Conservation (phyloP, 2,329 filamentous ascomycete genomes). For the Colletotrichum cuscutae region DNA sequence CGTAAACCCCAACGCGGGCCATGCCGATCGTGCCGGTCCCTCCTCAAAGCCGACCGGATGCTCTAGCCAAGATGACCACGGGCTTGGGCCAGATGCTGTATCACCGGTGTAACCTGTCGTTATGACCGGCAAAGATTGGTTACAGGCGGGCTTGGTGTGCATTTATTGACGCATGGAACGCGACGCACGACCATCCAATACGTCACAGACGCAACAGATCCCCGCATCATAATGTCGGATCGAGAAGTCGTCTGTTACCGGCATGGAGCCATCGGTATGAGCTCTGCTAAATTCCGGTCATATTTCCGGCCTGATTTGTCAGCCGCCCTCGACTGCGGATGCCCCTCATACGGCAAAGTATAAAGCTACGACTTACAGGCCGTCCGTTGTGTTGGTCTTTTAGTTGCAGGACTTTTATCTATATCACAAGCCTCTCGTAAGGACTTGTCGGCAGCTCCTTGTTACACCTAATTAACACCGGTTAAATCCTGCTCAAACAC, state of each 20-base stretch:
- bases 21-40: neutral
- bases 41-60: neutral
- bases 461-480: neutral
- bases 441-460: neutral
- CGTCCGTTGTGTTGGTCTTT: no score
- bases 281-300: constrained; percentile 8
- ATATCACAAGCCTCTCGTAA: neutral
- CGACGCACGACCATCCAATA: neutral
- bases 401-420: neutral
- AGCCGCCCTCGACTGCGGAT: neutral
- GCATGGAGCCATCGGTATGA: neutral
- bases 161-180: neutral
- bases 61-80: neutral
- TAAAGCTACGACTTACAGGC: neutral
- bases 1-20: neutral
- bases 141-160: neutral
- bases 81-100: neutral
- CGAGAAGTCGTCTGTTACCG: neutral
- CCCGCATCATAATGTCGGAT: neutral
- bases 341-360: neutral
- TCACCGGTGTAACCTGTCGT: neutral
- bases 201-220: constrained; percentile 4
- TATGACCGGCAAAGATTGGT: neutral
- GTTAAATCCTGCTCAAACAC: neutral
- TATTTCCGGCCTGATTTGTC: constrained; percentile 11